Base-by-base conservation (phyloP, 345 rosid species). In the Passiflora organensis region DNA sequence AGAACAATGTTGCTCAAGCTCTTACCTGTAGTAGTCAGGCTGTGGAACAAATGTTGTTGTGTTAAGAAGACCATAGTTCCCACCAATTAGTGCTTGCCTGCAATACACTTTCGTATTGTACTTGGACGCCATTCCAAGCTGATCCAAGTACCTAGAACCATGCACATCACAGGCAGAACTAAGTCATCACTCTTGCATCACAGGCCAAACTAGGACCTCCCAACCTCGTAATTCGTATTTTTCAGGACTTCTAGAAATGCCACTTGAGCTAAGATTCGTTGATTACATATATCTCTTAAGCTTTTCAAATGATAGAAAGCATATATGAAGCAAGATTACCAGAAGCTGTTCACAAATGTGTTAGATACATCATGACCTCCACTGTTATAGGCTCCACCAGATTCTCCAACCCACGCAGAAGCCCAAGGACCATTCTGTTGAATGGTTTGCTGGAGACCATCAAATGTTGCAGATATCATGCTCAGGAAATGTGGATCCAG, bases 381-480 rank as follows among this genome's bases (percentile, higher is more conserved):
- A 46, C 97, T 93, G 68, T 93, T 93, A 64, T 76, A 93, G 53
- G 99, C 97, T 41, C 99, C 97, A 56, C 99, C 99, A 56, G 99
- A 81, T 64, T 93, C 99, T 60, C 99, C 99, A 59, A 93, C 96
- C 99, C 99, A 93, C 39, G 95, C 81, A 76, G 87, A 82, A 55
- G 99, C 77, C 95, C 97, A 89, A 10, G 88, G 79, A 59, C 99
- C 97, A 28, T 78, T 63, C 60, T 68, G 75, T 42, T 64, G 62
- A 52, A 93, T 73, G 11, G 85, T 78, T 25, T 76, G 75, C 41
- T 62, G 66, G 49, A 93, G 78, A 59, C 63, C 60, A 63, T 75
- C 66, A 66, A 93, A 89, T 16, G 85, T 86, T 62, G 68, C 66
- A 0, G 86, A 71, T 56, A 72, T 58, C 73, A 48, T 75, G 76